Base-by-base conservation (phyloP, 2,329 filamentous ascomycete genomes). In the Fusarium gaditjirri region DNA sequence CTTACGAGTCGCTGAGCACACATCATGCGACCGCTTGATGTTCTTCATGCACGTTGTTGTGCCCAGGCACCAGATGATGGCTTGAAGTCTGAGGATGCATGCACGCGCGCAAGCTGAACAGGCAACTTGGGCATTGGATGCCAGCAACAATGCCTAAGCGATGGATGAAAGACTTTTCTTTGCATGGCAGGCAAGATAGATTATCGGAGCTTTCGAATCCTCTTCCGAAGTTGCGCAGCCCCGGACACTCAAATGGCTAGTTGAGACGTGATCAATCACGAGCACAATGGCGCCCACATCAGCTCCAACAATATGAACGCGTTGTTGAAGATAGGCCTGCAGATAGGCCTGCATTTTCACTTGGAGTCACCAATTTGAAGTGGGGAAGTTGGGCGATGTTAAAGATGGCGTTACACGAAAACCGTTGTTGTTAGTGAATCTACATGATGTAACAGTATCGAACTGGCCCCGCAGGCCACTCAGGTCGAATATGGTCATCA, bases 391-490 rank as follows among this genome's bases (percentile, higher is more conserved):
- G 53, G 58, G 44, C 52, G 50, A 65, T 49, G 53, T 55, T 63
- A 52, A 53, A 65, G 42, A 72, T 72, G 65, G 60, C 42, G 69
- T 70, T 64, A 58, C 56, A 64, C 60, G 59, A 65, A 66, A 72
- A 70, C 70, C 69, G 69, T 72, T 72, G 68, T 69, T 72, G 46
- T 65, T 68, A 69, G 70, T 65, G 60, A 52, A 46, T 72, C 57
- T 50, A 67, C 29, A 70, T 61, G 55, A 72, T 70, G 65, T 65
- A 71, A 69, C 58, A 68, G 57, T 29, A 65, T 61, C 55, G 52
- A 72, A 70, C 65, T 61, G 43, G 55, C 65, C 70, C 69, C 55
- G 43, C 69, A 58, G 36, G n/a, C 47, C 50, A 68, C 50, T 65
- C 53, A 61, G 59, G 69, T 72, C 61, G 69, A 61, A 57, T 43